Evolutionary conservation across 805 yeast species (phyloP), one percentile per base, ranked within the genome.

Genomic region (Starmerella sp.): DNA sequence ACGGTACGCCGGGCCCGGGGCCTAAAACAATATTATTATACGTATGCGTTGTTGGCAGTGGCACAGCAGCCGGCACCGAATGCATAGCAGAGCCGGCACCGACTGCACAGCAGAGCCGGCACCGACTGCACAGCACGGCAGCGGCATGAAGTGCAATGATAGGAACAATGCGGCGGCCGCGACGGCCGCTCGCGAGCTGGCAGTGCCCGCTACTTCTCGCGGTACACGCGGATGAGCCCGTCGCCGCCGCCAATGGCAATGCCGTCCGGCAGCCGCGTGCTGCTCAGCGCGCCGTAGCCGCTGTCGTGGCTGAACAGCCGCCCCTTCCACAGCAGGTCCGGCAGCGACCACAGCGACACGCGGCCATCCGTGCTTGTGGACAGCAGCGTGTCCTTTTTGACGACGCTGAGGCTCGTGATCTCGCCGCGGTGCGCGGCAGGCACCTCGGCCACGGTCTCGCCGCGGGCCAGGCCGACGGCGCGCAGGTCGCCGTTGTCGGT

Each of bases 341-440:
- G 64, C 13, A 62, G 45, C 8, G 62, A 39, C 66, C 66, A 63
- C n/a, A 63, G 30, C 14, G 60, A 57, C 4, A 60, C 64, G n/a
- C 60, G 56, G 51, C 68, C 68, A 44, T 64, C 66, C 13, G 59
- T 51, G 52, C 64, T 57, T 11, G 66, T 60, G 15, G 63, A 53
- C 11, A 63, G 42, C 30, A 62, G 41, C 30, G 44, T 30, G 17
- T 41, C 37, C 11, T 37, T 41, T 17, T 44, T 22, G 38, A 39
- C 15, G 36, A 45, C 29, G 36, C 22, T 34, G 44, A 55, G 39
- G 53, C 54, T 47, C 39, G 62, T 56, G 51, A 63, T 48, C 31
- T 54, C 60, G 32, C 57, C 54, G 15, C 57, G 51, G 56, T 63
- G 65, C 14, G 64, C 66, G 6, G 62, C 57, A 13, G 55, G 45